Conservation (phyloP, 306 rosid genomes). For the Neltuma alba region DNA sequence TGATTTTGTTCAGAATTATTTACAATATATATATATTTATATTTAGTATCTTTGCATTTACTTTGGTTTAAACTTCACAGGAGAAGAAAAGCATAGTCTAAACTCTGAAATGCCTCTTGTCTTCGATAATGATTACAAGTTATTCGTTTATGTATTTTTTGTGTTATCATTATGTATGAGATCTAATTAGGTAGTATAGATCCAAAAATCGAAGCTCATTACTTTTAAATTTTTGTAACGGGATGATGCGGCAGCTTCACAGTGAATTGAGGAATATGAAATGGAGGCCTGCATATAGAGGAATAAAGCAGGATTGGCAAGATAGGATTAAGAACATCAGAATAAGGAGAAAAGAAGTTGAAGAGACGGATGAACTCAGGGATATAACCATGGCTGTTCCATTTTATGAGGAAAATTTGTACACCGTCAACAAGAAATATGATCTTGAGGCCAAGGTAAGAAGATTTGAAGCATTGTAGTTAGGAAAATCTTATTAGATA, state of each 20-base stretch:
- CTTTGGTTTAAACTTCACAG: background rate
- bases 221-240: constrained; percentile 26
- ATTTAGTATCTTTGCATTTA: constrained; percentile 4
- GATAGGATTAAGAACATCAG: constrained; percentile 70
- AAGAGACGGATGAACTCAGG: constrained; percentile 58
- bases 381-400: constrained; percentile 55
- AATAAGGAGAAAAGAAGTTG: constrained; percentile 63
- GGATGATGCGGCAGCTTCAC: constrained; percentile 47
- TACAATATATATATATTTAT: background rate
- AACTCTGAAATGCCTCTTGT: constrained; percentile 28
- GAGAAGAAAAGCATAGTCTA: background rate
- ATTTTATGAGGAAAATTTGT: constrained; percentile 69
- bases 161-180: background rate
- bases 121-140: constrained; percentile 3
- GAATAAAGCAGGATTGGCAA: constrained; percentile 90
- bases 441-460: constrained; percentile 78
- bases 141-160: constrained; percentile 12
- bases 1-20: constrained; percentile 5
- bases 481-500: constrained; percentile 31
- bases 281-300: constrained; percentile 78
- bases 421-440: constrained; percentile 59
- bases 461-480: constrained; percentile 27
- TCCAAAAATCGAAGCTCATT: constrained; percentile 9
- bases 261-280: constrained; percentile 56
- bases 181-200: constrained; percentile 9